Evolutionary conservation across 805 yeast genomes (phyloP).

Genomic region (Candida oleophila): DNA sequence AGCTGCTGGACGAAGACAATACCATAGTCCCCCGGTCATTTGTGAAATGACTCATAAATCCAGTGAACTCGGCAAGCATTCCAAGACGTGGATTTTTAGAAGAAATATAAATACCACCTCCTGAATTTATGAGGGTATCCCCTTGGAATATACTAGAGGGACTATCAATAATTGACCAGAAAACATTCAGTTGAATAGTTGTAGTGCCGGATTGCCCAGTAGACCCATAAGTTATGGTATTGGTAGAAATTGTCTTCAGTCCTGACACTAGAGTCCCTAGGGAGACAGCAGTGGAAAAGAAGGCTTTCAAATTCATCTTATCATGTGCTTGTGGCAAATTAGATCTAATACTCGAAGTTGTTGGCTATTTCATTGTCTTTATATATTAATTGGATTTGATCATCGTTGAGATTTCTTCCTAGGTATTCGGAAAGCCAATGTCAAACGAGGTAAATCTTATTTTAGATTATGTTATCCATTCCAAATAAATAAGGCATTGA

Average conservation of each 20-base stretch:
- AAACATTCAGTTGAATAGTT: constrained; percentile 18
- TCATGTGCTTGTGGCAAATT: no score
- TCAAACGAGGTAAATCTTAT: no score
- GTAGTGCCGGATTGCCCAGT: background rate
- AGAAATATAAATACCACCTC: constrained; percentile 24
- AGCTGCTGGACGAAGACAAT: constrained; percentile 19
- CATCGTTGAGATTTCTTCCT: no score
- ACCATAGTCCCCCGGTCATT: constrained; percentile 19
- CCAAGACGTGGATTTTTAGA: constrained; percentile 13
- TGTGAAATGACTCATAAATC: constrained; percentile 11
- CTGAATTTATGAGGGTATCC: constrained; percentile 12
- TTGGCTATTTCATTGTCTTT: no score
- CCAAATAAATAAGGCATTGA: no score
- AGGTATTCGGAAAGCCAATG: no score
- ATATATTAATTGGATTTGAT: no score
- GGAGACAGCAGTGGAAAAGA: no score
- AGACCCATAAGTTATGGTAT: constrained; percentile 1
- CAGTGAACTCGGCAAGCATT: constrained; percentile 15
- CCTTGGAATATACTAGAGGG: constrained; percentile 20
- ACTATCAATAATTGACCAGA: constrained; percentile 26
- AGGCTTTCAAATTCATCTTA: no score
- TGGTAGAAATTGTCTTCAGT: constrained; percentile 1
- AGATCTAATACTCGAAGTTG: no score
- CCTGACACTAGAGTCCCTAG: no score
- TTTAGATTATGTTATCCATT: no score